Evolutionary conservation across 176 grass and related monocot genomes (phyloP).

Genomic region (Zizania latifolia): DNA sequence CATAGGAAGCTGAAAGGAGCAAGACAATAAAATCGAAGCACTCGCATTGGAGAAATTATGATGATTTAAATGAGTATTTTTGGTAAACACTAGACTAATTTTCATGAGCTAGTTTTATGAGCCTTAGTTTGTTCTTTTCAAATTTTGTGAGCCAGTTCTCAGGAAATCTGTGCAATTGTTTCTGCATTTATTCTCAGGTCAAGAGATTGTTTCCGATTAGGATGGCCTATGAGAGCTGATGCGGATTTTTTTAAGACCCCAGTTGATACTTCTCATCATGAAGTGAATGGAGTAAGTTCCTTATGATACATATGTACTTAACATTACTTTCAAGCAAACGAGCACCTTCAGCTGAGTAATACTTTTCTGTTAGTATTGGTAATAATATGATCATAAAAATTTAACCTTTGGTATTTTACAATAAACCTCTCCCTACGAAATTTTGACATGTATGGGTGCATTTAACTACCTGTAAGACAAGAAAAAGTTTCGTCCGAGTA

Average conservation of each 20-base stretch:
- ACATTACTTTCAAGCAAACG: background rate
- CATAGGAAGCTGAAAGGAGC: constrained; percentile 79
- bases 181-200: constrained; percentile 48
- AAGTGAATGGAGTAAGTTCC: constrained; percentile 43
- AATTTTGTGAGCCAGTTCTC: background rate
- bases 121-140: background rate
- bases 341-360: background rate
- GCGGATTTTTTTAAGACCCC: constrained; percentile 85
- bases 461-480: background rate
- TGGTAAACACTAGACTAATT: constrained; percentile 48
- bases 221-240: constrained; percentile 91
- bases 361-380: background rate
- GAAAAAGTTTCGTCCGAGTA: background rate
- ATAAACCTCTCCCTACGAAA: background rate
- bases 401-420: background rate
- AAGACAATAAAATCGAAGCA: constrained; percentile 81
- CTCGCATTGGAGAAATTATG: constrained; percentile 94
- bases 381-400: background rate
- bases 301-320: background rate
- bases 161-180: constrained; percentile 23
- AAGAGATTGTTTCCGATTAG: constrained; percentile 79
- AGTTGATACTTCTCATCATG: background rate
- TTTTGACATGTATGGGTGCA: background rate
- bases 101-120: background rate
- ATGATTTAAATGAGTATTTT: constrained; percentile 97